Evolutionary conservation across 108 stramenopile genomes (phyloP), one percentile per base, ranked within the genome.

Genomic region (Hondaea fermentalgiana): DNA sequence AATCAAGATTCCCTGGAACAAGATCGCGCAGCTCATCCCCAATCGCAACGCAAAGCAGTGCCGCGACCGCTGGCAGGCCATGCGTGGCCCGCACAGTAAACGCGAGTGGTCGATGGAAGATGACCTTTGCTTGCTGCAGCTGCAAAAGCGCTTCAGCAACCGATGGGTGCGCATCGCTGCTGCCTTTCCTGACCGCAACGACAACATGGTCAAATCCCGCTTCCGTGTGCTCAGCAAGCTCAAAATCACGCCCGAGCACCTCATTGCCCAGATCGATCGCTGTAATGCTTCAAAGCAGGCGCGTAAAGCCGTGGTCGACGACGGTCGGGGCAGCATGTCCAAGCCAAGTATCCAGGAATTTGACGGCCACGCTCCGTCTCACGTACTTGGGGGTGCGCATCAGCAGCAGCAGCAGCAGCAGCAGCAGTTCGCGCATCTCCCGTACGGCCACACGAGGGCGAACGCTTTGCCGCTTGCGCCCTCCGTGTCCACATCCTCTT

Each of bases 121-220:
- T 10, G 72, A 83, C 49, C 47, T 51, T 0, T 10, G 47, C 72
- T 21, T 83, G 23, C 49, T 83, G 72, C 44, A 28, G 72, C 72
- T 83, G 6, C 72, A 83, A 10, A 5, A 83, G n/a, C 72, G 49
- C n/a, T 51, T 83, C 23, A 51, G 19, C 44, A 83, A 83, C 72
- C 44, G 49, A 8, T 83, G 72, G 72, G 72, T 83, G 49, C 44
- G 49, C 42, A 83, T 83, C 49, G 44, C 72, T 5, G 21, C 44
- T 21, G 44, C 44, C 10, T 83, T 83, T 21, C 72, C 72, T 10
- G 72, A 51, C 6, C 44, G 72, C 47, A 83, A 83, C 21, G 72
- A 83, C 49, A 83, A 83, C 72, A 83, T 83, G 72, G 49, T 83
- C 49, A 83, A 83, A 28, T 83, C 72, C 14, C 72, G 72, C 72